Conservation (phyloP, 169 alveolate species). For the Neospora caninum region DNA sequence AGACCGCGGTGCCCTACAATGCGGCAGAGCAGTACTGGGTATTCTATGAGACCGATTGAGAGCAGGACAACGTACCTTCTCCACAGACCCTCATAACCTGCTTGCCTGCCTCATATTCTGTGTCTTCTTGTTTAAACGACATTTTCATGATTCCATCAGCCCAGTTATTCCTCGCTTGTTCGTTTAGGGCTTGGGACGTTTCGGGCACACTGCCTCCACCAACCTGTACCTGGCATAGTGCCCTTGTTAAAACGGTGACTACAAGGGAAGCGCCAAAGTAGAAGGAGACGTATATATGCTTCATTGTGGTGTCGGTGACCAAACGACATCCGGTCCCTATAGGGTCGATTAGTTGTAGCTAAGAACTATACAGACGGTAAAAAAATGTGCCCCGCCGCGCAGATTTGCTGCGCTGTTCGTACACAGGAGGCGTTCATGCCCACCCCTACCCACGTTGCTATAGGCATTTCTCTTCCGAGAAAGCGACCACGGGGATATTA, state of each 20-base stretch:
- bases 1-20: slow-evolving; percentile 47
- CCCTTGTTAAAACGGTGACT: neutral
- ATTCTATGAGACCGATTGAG: neutral
- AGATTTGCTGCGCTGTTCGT: no score
- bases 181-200: neutral
- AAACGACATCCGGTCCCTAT: no score
- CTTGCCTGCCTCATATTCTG: neutral
- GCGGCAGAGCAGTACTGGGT: neutral
- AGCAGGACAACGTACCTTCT: slow-evolving; percentile 19
- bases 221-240: neutral
- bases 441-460: no score
- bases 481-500: no score
- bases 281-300: neutral
- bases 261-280: neutral
- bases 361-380: neutral
- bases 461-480: no score
- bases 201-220: no score
- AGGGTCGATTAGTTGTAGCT: neutral
- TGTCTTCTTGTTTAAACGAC: neutral
- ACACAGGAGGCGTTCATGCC: no score
- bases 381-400: no score
- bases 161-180: neutral
- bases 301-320: neutral
- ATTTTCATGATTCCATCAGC: slow-evolving; percentile 8
- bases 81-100: slow-evolving; percentile 51